Evolutionary conservation across 2,329 filamentous ascomycete genomes (phyloP), one percentile per base, ranked within the genome.

Genomic region (Cordyceps militaris): DNA sequence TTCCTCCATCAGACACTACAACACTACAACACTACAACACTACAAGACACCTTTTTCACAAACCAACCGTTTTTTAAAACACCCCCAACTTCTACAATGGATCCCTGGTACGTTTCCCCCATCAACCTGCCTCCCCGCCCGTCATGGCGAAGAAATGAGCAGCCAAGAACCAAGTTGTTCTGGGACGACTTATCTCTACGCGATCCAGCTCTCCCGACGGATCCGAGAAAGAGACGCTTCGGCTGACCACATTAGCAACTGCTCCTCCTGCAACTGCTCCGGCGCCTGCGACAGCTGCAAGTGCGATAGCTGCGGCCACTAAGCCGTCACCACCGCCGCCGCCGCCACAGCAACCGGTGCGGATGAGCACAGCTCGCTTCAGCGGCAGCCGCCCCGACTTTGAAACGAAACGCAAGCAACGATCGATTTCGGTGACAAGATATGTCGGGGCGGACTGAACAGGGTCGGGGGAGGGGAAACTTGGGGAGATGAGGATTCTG

Each of bases 201-300:
- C 14, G n/a, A 38, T 38, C 14, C 34, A 38, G 34, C 34, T 38
- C n/a, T n/a, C n/a, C n/a, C 34, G 13, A n/a, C 4, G 8, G 13
- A 21, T 21, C 30, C 47, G 26, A 32, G 14, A 14, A n/a, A 28
- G 32, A 10, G 19, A 40, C 48, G 34, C 34, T 42, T 26, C 30
- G 30, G 24, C 38, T 55, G 54, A 60, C 42, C 32, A 42, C 2
- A 28, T 21, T 43, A 65, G 64, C 59, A 47, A 53, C 55, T 66
- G 64, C 61, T 59, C 61, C 32, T 48, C 46, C 24, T 66, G 64
- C 62, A 59, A 57, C 38, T 66, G 64, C 62, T 38, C 64, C 58
- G 61, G 62, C 61, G 44, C 50, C 57, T 66, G 64, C 60, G 38
- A 62, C 53, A 30, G 51, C 46, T 66, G 64, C 61, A 61, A 63